Evolutionary conservation across 805 yeast species (phyloP), one percentile per base, ranked within the genome.

Genomic region (Kockiozyma suomiensis): DNA sequence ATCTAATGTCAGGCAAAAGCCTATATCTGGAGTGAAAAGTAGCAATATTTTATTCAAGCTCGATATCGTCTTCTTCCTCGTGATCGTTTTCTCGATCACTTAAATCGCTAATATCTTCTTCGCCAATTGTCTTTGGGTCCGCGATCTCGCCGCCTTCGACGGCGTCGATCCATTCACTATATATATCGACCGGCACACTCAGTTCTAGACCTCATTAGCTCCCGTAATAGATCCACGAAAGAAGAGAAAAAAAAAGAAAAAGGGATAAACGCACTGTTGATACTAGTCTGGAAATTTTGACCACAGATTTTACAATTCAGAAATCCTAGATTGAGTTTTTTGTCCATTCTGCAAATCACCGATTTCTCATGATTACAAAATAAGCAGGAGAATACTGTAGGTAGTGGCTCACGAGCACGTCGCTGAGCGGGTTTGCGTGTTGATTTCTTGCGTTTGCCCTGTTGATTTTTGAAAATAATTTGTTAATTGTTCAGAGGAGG

Each of bases 161-260:
- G 0, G 98, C 98, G 78, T 93, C 99, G 54, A 90, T 90, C 99
- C 99, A 93, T 73, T 93, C 98, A 50, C 96, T 87, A 72, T 93
- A 93, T 15, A 93, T 88, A 75, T 93, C 99, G 43, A 93, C 91
- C 0, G 99, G 97, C 59, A 89, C 97, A 7, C 80, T 74, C 53
- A 87, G 77, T 2, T 90, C 76, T 71, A 25, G 10, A 7, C 10
- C 33, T 6, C 33, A 30, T 30, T 30, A 30, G 33, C 33, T n/a
- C n/a, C n/a, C n/a, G n/a, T n/a, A n/a, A n/a, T n/a, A n/a, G n/a
- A n/a, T n/a, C n/a, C n/a, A n/a, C 30, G 38, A n/a, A 6, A 43
- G 7, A 17, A 33, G 33, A 45, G 48, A 6, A 19, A 7, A 19
- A 17, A 4, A 23, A 41, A 46, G 8, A 6, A 26, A 23, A 28